Evolutionary conservation across 75 land plant genomes (phyloP), one percentile per base, ranked within the genome.

Genomic region (Selaginella tamariscina): DNA sequence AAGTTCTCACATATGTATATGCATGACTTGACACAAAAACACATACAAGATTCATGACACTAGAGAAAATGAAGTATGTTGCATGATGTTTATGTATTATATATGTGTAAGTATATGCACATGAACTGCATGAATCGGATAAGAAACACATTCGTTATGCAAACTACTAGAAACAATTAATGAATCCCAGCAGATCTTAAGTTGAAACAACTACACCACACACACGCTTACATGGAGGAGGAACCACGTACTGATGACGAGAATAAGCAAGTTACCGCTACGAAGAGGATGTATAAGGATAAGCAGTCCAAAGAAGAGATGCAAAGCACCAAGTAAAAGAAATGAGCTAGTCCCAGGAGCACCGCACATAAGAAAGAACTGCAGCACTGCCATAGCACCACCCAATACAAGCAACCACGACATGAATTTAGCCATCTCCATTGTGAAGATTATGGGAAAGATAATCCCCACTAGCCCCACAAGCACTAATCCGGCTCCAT

Each of bases 341-440:
- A 72, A 77, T 2, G 78, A 26, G 1, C 72, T 77, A 20, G 78
- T 77, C 27, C 78, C 78, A 22, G 78, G 78, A 1, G 78, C 75
- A 5, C 78, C 78, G 32, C 75, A 77, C 20, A 77, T 67, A 22
- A 77, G 56, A 26, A 77, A 49, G 71, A 77, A 77, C 8, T 77
- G 75, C 1, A 71, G 24, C 1, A 77, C 70, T 2, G 78, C 33
- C 30, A 72, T 13, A 13, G 56, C 78, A 22, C 78, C 78, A 1
- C 75, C 78, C 23, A 77, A 33, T 27, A 77, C 65, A 31, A 77
- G 54, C 27, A 77, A 31, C 78, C 78, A 77, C 1, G 78, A 66
- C 32, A 77, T 20, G 56, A 71, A 63, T 44, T 72, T 67, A 23
- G 67, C 32, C 0, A 68, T 39, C 5, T 5, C 49, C 49, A 39